Conservation (phyloP, 495 filamentous ascomycete genomes). For the Penicillium herquei region DNA sequence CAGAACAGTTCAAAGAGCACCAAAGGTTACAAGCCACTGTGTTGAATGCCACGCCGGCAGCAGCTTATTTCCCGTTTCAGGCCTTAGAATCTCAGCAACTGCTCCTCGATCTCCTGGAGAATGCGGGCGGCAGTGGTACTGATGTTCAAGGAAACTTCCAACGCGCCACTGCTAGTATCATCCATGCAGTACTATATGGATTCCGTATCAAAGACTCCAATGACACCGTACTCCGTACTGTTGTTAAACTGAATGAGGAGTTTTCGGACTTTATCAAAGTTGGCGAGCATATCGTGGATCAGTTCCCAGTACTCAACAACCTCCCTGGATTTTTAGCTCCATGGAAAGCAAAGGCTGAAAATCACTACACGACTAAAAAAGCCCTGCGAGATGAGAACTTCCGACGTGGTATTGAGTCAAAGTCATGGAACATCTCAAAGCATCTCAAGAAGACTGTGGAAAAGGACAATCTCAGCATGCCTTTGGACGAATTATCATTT, state of each 20-base stretch:
- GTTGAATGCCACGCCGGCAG: constrained; percentile 17
- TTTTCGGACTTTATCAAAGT: constrained; percentile 12
- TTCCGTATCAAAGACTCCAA: constrained; percentile 14
- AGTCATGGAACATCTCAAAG: constrained; percentile 10
- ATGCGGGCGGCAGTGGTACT: background rate
- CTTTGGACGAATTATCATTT: constrained; percentile 16
- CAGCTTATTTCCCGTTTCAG: constrained; percentile 9
- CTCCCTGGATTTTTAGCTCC: constrained; percentile 17
- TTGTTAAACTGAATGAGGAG: constrained; percentile 17
- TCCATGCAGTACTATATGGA: constrained; percentile 20
- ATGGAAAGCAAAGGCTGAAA: constrained; percentile 20
- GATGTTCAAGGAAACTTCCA: constrained; percentile 8
- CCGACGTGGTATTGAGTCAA: background rate
- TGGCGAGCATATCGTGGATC: constrained; percentile 14
- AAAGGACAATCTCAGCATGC: constrained; percentile 9
- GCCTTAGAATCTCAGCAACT: background rate
- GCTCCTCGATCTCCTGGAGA: constrained; percentile 6
- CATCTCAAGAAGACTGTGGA: constrained; percentile 7
- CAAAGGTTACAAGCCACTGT: constrained; percentile 20
- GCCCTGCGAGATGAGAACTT: constrained; percentile 1
- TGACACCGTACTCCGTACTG: constrained; percentile 10
- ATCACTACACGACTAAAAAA: constrained; percentile 14
- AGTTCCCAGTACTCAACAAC: constrained; percentile 21
- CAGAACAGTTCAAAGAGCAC: constrained; percentile 18
- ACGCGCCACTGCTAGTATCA: constrained; percentile 16